A percentile compares a stretch with the other conserved stretches of the same genome.
Evolutionary conservation across 1,284 basidiomycete species (phyloP).

Genomic region (Heterobasidion irregulare): DNA sequence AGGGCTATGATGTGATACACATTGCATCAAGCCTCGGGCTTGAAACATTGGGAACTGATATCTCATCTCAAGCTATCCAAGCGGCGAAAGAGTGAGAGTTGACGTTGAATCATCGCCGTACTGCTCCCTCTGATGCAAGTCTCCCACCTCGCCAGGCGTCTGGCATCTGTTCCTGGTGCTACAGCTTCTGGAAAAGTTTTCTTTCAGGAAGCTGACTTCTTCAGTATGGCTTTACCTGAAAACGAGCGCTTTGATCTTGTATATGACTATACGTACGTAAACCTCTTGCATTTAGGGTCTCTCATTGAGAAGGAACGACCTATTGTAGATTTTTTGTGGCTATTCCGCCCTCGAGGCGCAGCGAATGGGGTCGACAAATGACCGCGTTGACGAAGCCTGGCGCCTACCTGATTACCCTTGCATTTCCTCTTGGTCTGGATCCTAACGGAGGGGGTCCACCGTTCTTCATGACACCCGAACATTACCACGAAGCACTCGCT

Average conservation of each 20-base stretch:
- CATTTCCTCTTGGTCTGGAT: conserved; percentile 45
- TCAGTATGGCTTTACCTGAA: conserved; percentile 30
- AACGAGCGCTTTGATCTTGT: conserved; percentile 44
- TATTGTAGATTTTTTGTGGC: conserved; percentile 59
- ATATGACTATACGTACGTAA: conserved; percentile 61
- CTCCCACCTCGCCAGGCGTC: too few species aligned
- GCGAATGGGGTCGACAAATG: conserved; percentile 54
- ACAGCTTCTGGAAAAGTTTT: conserved; percentile 15
- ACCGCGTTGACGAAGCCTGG: conserved; percentile 32
- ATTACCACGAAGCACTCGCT: conserved; percentile 46
- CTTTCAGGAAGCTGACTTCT: conserved; percentile 46
- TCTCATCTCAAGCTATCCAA: background rate
- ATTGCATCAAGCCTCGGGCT: background rate
- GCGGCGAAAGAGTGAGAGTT: background rate
- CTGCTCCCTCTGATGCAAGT: too few species aligned
- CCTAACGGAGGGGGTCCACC: conserved; percentile 47
- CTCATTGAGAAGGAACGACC: background rate
- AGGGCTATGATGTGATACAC: background rate
- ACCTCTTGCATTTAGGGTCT: too few species aligned
- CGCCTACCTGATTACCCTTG: conserved; percentile 44
- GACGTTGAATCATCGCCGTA: background rate
- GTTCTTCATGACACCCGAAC: conserved; percentile 47
- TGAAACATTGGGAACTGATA: background rate
- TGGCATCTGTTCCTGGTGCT: background rate
- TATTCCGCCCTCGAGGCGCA: conserved; percentile 45